These are phyloP conservation scores for Conticribra weissflogii DNA, from an alignment of 108 stramenopile genomes.

Conservation along the genomic window DNA sequence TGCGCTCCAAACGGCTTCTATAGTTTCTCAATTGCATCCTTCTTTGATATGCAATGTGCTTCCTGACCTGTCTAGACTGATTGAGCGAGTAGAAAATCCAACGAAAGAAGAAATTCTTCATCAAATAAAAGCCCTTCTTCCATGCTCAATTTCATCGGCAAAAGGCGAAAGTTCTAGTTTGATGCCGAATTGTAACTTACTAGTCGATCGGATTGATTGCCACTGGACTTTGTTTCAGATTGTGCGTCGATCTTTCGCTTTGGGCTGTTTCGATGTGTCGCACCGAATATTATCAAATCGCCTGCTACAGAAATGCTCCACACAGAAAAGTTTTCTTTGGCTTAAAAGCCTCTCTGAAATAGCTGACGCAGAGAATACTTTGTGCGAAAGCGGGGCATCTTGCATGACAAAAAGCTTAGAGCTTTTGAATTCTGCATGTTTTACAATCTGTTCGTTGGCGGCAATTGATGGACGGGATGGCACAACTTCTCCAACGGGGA, in stretches of 20 bases:
- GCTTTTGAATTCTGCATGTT: conserved; percentile 14
- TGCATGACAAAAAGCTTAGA: no score
- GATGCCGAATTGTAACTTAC: conserved; percentile 5
- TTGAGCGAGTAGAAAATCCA: neutral
- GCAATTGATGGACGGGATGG: neutral
- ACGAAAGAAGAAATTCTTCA: conserved; percentile 1
- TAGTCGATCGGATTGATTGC: neutral
- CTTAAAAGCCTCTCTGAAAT: conserved; percentile 12
- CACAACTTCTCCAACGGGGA: neutral
- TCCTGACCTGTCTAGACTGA: conserved; percentile 4
- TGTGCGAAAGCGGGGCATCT: no score
- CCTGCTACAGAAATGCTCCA: conserved; percentile 7
- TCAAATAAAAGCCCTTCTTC: conserved; percentile 22
- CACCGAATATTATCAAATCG: conserved; percentile 16
- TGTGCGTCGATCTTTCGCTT: conserved; percentile 23
- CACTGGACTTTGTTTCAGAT: conserved; percentile 32
- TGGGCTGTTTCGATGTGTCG: conserved; percentile 21
- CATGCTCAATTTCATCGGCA: conserved; percentile 1
- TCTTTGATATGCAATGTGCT: conserved; percentile 3
- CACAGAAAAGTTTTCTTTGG: conserved; percentile 28
- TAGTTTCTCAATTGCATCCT: conserved; percentile 21
- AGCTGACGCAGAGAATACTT: conserved; percentile 25
- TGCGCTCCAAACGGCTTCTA: no score
- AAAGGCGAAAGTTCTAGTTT: neutral
- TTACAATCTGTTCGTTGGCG: conserved; percentile 15